phyloP scores from a whole-genome alignment of 306 rosid species.

The Quercus aquifolioides region DNA sequence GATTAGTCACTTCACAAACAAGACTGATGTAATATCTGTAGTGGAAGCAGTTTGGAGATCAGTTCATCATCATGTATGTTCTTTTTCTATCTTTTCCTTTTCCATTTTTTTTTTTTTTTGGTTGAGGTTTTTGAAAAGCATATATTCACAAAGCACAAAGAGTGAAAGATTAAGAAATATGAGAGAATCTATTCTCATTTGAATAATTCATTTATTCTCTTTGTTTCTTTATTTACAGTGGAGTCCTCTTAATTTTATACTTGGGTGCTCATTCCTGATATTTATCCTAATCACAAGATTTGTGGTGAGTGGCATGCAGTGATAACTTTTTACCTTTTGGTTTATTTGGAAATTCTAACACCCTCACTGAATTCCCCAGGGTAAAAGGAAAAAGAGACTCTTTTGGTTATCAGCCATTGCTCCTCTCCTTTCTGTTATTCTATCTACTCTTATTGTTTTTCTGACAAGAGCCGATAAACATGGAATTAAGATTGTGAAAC shows the following conservation, averaged over 20 bases:
- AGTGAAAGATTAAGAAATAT: background rate
- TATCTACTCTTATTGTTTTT: constrained; percentile 65
- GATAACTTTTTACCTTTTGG: background rate
- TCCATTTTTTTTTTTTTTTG: background rate
- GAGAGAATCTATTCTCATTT: constrained; percentile 22
- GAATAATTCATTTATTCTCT: background rate
- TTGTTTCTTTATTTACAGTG: constrained; percentile 44
- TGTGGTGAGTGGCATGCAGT: constrained; percentile 45
- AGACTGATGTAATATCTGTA: constrained; percentile 68
- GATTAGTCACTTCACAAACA: constrained; percentile 54
- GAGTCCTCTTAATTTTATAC: constrained; percentile 59
- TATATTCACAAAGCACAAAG: constrained; percentile 4
- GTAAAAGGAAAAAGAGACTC: constrained; percentile 54
- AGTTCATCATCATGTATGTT: constrained; percentile 44
- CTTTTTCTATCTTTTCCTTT: background rate
- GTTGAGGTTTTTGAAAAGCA: background rate
- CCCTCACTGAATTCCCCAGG: constrained; percentile 30
- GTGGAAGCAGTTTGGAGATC: constrained; percentile 45
- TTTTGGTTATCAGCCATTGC: constrained; percentile 84
- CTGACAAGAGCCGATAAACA: constrained; percentile 55
- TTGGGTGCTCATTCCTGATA: constrained; percentile 64
- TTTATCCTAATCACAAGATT: constrained; percentile 60
- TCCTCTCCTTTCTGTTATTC: constrained; percentile 61
- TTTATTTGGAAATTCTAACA: background rate
- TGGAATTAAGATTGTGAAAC: constrained; percentile 78